phyloP scores from a whole-genome alignment of 1,139 yeast species.

The Nematodospora anomalae region DNA sequence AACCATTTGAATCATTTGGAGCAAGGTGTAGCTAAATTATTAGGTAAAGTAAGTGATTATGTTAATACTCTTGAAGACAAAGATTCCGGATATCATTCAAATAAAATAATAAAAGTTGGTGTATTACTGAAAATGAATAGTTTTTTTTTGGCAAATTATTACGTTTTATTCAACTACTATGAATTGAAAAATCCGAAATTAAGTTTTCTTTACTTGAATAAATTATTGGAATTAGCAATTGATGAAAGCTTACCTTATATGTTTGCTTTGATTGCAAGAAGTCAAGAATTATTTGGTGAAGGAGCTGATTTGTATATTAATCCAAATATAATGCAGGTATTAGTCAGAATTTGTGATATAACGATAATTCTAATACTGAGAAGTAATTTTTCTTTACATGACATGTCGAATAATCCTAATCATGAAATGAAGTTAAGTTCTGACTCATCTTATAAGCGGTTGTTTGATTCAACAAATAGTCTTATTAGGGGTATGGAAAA shows the following conservation, averaged over 20 bases:
- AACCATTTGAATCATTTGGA: constrained; percentile 30
- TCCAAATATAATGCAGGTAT: constrained; percentile 37
- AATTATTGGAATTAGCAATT: constrained; percentile 26
- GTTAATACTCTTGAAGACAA: constrained; percentile 26
- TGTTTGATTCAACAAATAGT: constrained; percentile 23
- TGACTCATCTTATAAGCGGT: constrained; percentile 18
- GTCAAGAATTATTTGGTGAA: constrained; percentile 26
- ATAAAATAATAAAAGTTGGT: constrained; percentile 36
- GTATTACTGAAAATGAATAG: constrained; percentile 28
- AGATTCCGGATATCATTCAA: constrained; percentile 20
- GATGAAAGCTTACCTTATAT: constrained; percentile 39
- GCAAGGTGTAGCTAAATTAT: constrained; percentile 25
- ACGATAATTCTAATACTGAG: constrained; percentile 30
- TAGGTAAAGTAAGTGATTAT: constrained; percentile 31
- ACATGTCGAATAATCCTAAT: constrained; percentile 15
- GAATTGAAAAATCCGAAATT: constrained; percentile 26
- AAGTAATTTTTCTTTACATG: constrained; percentile 22
- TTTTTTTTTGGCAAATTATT: constrained; percentile 31
- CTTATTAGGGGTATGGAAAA: constrained; percentile 30
- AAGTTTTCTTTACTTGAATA: constrained; percentile 31
- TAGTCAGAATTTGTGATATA: constrained; percentile 38
- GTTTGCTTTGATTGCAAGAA: constrained; percentile 25
- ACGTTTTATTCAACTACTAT: constrained; percentile 33
- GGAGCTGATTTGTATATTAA: constrained; percentile 38
- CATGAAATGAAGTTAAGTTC: constrained; percentile 17